Evolutionary conservation across 2,329 filamentous ascomycete species (phyloP).

Genomic region (Monosporascus sp.): DNA sequence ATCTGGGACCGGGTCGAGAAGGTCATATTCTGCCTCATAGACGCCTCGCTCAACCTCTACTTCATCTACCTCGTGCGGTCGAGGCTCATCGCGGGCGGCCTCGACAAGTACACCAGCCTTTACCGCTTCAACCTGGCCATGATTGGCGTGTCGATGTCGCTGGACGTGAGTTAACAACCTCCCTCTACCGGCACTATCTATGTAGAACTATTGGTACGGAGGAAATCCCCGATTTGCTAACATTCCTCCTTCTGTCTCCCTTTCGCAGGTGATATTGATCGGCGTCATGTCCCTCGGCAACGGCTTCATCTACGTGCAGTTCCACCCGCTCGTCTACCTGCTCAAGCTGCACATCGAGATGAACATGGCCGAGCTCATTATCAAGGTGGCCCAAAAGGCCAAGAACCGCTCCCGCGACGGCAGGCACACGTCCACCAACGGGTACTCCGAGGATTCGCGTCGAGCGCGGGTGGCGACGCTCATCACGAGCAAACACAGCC

Average conservation of each 20-base stretch:
- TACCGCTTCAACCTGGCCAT: slow-evolving; percentile 36
- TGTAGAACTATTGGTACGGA: too few species aligned
- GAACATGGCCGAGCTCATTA: slow-evolving; percentile 38
- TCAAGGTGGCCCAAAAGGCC: slow-evolving; percentile 15
- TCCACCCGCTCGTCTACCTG: slow-evolving; percentile 37
- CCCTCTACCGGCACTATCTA: too few species aligned
- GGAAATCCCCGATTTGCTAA: too few species aligned
- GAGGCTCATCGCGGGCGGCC: slow-evolving; percentile 34
- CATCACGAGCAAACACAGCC: too few species aligned
- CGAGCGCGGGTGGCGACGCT: too few species aligned
- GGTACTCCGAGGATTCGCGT: too few species aligned
- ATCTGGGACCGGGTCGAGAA: slow-evolving; percentile 42
- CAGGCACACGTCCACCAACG: too few species aligned
- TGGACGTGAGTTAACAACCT: slow-evolving; percentile 29
- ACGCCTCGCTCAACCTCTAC: slow-evolving; percentile 36
- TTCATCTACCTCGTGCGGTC: slow-evolving; percentile 34
- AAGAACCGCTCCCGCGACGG: too few species aligned
- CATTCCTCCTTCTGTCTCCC: neutral
- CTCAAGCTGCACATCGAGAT: slow-evolving; percentile 41
- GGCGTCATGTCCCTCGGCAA: slow-evolving; percentile 34
- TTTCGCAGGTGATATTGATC: slow-evolving; percentile 19
- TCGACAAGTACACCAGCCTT: slow-evolving; percentile 36
- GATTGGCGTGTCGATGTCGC: slow-evolving; percentile 32
- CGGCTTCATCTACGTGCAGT: slow-evolving; percentile 37
- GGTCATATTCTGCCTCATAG: slow-evolving; percentile 34